These are phyloP conservation scores for Fusarium dlaminii DNA, from an alignment of 2,329 filamentous ascomycete species.

Conservation along the genomic window DNA sequence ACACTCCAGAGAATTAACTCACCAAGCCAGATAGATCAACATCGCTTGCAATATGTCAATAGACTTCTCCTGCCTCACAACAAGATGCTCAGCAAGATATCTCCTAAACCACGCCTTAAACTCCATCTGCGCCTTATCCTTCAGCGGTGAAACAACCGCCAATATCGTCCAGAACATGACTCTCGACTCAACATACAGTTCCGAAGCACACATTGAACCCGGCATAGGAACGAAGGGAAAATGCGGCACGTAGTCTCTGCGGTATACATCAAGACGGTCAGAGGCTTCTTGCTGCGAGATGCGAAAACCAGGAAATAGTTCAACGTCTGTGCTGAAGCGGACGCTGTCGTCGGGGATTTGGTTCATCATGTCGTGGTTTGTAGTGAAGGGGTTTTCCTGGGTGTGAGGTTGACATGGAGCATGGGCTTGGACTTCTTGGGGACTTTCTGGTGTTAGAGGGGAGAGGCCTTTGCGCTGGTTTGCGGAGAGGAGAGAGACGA, in stretches of 20 bases:
- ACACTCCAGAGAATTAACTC: not conserved
- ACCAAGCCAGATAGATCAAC: slow-evolving; percentile 52
- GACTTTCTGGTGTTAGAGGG: slow-evolving; percentile 40
- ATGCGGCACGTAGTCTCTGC: slow-evolving; percentile 44
- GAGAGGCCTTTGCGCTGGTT: slow-evolving; percentile 41
- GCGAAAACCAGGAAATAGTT: slow-evolving; percentile 49
- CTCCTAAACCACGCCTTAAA: slow-evolving; percentile 50
- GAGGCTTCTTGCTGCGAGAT: slow-evolving; percentile 48
- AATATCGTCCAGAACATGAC: slow-evolving; percentile 53
- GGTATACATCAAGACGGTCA: slow-evolving; percentile 47
- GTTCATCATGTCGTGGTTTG: not conserved
- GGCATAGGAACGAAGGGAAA: slow-evolving; percentile 53
- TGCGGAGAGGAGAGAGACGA: slow-evolving; percentile 50
- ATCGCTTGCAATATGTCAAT: slow-evolving; percentile 52
- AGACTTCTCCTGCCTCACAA: slow-evolving; percentile 49
- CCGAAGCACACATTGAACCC: slow-evolving; percentile 31
- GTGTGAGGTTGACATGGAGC: not conserved
- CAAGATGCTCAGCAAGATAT: slow-evolving; percentile 49
- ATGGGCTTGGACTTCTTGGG: slow-evolving; percentile 7
- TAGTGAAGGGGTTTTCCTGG: not conserved
- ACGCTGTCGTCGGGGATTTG: not conserved
- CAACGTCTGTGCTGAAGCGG: slow-evolving; percentile 12
- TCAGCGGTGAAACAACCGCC: slow-evolving; percentile 46
- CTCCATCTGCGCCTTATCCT: slow-evolving; percentile 44
- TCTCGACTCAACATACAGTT: slow-evolving; percentile 46